Conservation (phyloP, 2,329 filamentous ascomycete genomes). For the Aureobasidium sp. region DNA sequence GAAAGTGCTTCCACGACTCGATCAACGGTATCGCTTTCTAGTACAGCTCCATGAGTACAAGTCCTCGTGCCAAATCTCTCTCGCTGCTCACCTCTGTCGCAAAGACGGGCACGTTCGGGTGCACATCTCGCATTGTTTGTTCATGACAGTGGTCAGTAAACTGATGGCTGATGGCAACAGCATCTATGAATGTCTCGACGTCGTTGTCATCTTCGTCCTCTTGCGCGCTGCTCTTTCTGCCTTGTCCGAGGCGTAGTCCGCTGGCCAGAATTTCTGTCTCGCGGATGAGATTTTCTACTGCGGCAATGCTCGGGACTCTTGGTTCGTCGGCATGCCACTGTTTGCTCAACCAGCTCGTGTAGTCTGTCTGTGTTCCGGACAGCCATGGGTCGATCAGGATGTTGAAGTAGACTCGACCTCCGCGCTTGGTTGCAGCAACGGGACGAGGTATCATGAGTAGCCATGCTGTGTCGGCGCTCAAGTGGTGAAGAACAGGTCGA, state of each 20-base stretch:
- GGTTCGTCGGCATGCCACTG: conserved; percentile 56
- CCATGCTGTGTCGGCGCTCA: conserved; percentile 63
- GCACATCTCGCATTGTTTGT: conserved; percentile 52
- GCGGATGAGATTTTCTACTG: conserved; percentile 47
- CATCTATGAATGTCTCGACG: conserved; percentile 45
- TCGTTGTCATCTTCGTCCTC: conserved; percentile 15
- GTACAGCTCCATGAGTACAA: background rate
- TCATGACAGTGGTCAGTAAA: conserved; percentile 64
- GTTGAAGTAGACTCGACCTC: conserved; percentile 52
- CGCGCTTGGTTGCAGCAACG: conserved; percentile 34
- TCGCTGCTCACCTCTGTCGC: conserved; percentile 42
- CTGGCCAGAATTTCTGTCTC: conserved; percentile 42
- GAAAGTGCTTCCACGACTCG: conserved; percentile 53
- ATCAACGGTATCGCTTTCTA: conserved; percentile 52
- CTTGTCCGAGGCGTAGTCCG: conserved; percentile 22
- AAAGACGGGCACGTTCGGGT: conserved; percentile 50
- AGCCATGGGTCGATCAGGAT: conserved; percentile 62
- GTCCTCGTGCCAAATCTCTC: too few relatives aligned
- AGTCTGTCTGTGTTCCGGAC: conserved; percentile 54
- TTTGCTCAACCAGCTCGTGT: conserved; percentile 57
- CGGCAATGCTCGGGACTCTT: conserved; percentile 47
- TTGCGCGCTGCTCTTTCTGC: conserved; percentile 19
- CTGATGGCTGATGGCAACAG: conserved; percentile 55
- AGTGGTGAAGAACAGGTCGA: conserved; percentile 53
- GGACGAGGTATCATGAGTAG: conserved; percentile 58